phyloP scores from a whole-genome alignment of 75 land plant species.

The Cryptomeria japonica region DNA sequence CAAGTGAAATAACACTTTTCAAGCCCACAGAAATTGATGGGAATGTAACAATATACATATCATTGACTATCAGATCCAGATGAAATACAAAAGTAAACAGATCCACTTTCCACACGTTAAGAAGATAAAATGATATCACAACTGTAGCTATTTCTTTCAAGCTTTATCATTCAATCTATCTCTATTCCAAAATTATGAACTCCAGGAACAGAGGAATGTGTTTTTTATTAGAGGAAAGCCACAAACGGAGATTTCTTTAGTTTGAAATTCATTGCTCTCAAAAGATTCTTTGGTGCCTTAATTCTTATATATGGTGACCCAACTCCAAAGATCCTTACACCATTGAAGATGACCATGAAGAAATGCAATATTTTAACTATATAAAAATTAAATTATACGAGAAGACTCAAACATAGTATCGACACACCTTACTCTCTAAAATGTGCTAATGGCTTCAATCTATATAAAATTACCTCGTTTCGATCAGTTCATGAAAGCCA shows the following conservation, averaged over 20 bases:
- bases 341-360: background rate
- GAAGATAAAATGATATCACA: background rate
- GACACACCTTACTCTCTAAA: background rate
- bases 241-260: background rate
- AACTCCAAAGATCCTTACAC: background rate
- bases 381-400: background rate
- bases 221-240: background rate
- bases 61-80: background rate
- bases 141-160: slow-evolving; percentile 9
- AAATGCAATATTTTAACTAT: background rate
- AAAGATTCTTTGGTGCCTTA: background rate
- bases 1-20: background rate
- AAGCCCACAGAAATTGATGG: background rate
- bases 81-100: background rate
- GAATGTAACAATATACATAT: background rate
- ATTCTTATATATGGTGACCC: background rate
- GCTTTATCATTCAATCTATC: background rate
- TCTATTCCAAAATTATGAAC: background rate
- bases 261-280: background rate
- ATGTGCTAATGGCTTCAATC: background rate
- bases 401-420: background rate
- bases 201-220: background rate
- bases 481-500: background rate
- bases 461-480: background rate
- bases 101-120: background rate